Evolutionary conservation across 768 basidiomycete species (phyloP).

Genomic region (Termitomyces heimii): DNA sequence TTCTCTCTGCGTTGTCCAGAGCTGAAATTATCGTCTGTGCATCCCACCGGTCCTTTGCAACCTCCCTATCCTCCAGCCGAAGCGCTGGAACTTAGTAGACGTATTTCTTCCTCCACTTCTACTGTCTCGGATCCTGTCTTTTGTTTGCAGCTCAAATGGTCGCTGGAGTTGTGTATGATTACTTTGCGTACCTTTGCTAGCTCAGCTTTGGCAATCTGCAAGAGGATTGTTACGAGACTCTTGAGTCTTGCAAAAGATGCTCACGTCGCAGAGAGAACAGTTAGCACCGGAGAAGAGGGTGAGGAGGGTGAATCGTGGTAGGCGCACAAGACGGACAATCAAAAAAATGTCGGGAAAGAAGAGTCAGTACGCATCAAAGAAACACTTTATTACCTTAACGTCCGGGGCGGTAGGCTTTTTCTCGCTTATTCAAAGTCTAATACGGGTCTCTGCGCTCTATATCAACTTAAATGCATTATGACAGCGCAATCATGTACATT

Average conservation of each 20-base stretch:
- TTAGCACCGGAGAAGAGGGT: conserved; percentile 75
- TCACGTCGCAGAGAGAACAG: conserved; percentile 80
- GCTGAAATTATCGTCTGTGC: conserved; percentile 57
- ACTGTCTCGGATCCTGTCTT: conserved; percentile 73
- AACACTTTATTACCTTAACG: too few relatives aligned
- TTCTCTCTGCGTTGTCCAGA: conserved; percentile 35
- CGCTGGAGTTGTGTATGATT: conserved; percentile 29
- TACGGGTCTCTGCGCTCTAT: too few relatives aligned
- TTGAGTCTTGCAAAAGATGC: neutral
- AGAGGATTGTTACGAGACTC: neutral
- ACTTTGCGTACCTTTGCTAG: conserved; percentile 50
- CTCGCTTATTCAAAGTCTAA: too few relatives aligned
- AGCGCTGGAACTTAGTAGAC: conserved; percentile 88
- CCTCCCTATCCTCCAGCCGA: conserved; percentile 76
- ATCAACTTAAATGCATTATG: too few relatives aligned
- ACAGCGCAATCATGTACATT: too few relatives aligned
- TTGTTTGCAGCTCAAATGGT: conserved; percentile 60
- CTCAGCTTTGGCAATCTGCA: conserved; percentile 71
- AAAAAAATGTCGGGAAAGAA: too few relatives aligned
- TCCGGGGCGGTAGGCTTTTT: too few relatives aligned
- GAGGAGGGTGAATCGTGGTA: conserved; percentile 62
- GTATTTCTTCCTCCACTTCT: conserved; percentile 82
- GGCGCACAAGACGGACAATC: conserved; percentile 26
- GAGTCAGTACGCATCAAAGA: too few relatives aligned
- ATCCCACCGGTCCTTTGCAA: conserved; percentile 85